Evolutionary conservation across 306 rosid genomes (phyloP), one percentile per base, ranked within the genome.

Genomic region (Adenanthera pavonina): DNA sequence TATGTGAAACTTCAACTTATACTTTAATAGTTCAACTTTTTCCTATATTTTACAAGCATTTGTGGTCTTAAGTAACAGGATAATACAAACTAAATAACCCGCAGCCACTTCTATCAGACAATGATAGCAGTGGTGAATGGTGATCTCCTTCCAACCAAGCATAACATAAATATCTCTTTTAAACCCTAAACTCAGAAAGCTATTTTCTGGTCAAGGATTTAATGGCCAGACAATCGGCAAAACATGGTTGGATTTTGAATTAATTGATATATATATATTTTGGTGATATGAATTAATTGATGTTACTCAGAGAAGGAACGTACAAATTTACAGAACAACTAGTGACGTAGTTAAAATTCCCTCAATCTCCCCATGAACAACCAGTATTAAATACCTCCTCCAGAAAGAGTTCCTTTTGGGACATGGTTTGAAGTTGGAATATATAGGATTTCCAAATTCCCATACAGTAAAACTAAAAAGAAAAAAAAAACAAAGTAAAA

Each of bases 1-100:
- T 40, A 3, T 25, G 84, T 59, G 73, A 35, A 77, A 69, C 43
- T 51, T 53, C 17, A 78, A 80, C 53, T 43, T 72, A 66, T 60
- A 64, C 2, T 77, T 33, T 7, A 67, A 49, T 52, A 40, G 68
- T 64, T 72, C 40, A 2, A 12, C 62, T 47, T 16, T 1, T 2
- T 33, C 17, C 9, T 68, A 35, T 68, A 43, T 41, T 73, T 53
- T 69, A 19, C 34, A 73, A 34, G 69, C 43, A 53, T 70, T 25
- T 3, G 38, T 65, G 70, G 73, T 56, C 57, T 56, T 53, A 51
- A 80, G 25, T 19, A 67, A 61, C 59, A 30, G 48, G 19, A 41
- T 69, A 20, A 5, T 4, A 19, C 36, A 69, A 69, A 43, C 38
- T 19, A 69, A 69, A 46, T 2, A 20, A 44, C 19, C 74, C 20